Evolutionary conservation across 371 early-diverging fungal genomes (phyloP), one percentile per base, ranked within the genome.

Genomic region (Gilbertella persicaria): DNA sequence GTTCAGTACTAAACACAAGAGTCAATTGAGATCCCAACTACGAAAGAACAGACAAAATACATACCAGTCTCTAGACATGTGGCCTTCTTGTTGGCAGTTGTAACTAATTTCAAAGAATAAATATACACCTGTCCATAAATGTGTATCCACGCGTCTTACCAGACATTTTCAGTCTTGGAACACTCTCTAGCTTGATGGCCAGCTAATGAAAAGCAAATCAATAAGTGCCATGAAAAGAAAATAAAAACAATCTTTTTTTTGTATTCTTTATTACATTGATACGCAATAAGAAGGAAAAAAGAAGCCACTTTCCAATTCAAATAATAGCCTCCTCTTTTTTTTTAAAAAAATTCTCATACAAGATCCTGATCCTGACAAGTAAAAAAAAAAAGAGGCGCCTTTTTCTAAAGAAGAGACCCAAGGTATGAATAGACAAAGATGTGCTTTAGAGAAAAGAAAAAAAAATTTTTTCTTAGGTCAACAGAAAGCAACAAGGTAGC

Each of bases 161-260:
- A 84, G 57, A 81, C 78, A 48, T 79, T 73, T 41, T 73, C 77
- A 53, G 80, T 46, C 52, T 73, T 69, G 50, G 60, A 46, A 68
- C 86, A 86, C 38, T 83, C 84, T 57, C 71, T 74, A 35, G 86
- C 84, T 71, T 81, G 81, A 55, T 86, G 86, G 62, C 83, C 86
- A 58, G 69, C 85, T 85, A 63, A 66, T 53, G 13, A 53, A 38
- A 47, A 28, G 40, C 35, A 50, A 58, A 39, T 56, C 6, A 21
- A 41, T 57, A 42, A 55, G 54, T 26, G 61, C 26, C 24, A 55
- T 55, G 53, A 39, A 38, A 55, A 43, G 17, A 45, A 45, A 19
- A 52, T 30, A 49, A n/a, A 35, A 39, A 23, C 23, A 36, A 45
- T 43, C 26, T 38, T 39, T 46, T 33, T 29, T 13, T 17, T 28